phyloP scores from a whole-genome alignment of 129 eudicot species.

The Deinandra increscens region DNA sequence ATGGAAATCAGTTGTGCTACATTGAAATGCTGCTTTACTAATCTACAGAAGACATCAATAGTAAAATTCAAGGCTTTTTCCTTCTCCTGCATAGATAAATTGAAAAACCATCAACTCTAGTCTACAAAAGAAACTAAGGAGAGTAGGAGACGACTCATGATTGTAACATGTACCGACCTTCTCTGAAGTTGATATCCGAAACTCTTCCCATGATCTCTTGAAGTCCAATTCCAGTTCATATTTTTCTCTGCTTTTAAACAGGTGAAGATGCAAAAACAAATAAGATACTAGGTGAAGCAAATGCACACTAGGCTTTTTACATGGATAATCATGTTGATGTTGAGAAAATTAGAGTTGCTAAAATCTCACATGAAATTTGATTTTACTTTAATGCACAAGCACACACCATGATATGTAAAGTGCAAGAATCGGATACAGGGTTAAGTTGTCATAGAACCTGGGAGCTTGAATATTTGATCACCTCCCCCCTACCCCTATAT shows the following conservation, averaged over 20 bases:
- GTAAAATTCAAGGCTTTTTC: constrained; percentile 86
- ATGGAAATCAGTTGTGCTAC: constrained; percentile 76
- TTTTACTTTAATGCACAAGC: not conserved
- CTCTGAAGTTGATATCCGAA: constrained; percentile 84
- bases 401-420: not conserved
- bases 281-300: constrained; percentile 5
- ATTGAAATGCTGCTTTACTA: constrained; percentile 75
- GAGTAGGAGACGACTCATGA: not conserved
- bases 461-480: not conserved
- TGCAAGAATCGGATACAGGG: not conserved
- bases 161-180: constrained; percentile 47
- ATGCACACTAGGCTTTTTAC: constrained; percentile 11
- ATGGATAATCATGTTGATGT: constrained; percentile 9
- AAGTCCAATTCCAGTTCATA: constrained; percentile 91
- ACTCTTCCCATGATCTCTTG: constrained; percentile 97
- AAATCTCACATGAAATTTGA: not conserved
- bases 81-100: constrained; percentile 70
- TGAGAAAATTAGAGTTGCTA: not conserved
- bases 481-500: not conserved
- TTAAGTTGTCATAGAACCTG: constrained; percentile 12
- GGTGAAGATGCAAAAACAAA: constrained; percentile 19
- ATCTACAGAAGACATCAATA: constrained; percentile 93
- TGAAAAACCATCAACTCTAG: constrained; percentile 16
- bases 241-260: constrained; percentile 61
- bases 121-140: not conserved